Base-by-base conservation (phyloP, 352 stramenopile genomes). In the Pythium aristosporum region DNA sequence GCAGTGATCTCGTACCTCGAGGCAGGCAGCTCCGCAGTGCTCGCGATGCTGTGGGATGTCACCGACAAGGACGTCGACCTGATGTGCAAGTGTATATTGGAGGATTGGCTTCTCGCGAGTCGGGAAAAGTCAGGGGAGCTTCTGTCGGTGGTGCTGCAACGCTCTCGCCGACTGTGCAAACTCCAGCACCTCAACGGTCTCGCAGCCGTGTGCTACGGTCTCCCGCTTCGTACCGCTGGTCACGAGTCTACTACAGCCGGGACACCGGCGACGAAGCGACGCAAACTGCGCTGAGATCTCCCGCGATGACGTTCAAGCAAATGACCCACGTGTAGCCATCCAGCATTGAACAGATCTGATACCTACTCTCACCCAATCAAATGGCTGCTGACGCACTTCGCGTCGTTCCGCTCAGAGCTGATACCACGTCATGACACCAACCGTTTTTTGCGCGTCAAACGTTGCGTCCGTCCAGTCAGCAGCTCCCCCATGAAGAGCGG, bases 11-110 rank as follows among this genome's bases (percentile, higher is more conserved):
- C 87, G n/a, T 99, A 99, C 72, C 72, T 99, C 16, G 74, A 76
- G 23, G 89, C 90, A 36, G 95, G 96, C 7, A 93, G 92, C 43
- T 91, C 94, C 0, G 95, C 88, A 6, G 96, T 99, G n/a, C 80
- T 99, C 21, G 97, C 92, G 16, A 99, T 99, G 87, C 80, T 99
- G 13, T 99, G 97, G 97, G 97, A 99, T 74, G 97, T 99, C 16
- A 99, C 97, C 25, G 97, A 99, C 72, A 85, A 89, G 58, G 97
- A 99, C 74, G 98, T 99, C 65, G 97, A 99, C 75, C 80, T 96
- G n/a, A 67, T 97, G 37, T 89, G 88, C 67, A 65, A 82, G 37
- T 65, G 76, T 1, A 71, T 96, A 25, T 59, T 96, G 2, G 58
- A 74, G 36, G 69, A 81, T 12, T 91, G 80, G 85, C 73, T 92